Base-by-base conservation (phyloP, 2,329 filamentous ascomycete species). In the Rutstroemia sp. region DNA sequence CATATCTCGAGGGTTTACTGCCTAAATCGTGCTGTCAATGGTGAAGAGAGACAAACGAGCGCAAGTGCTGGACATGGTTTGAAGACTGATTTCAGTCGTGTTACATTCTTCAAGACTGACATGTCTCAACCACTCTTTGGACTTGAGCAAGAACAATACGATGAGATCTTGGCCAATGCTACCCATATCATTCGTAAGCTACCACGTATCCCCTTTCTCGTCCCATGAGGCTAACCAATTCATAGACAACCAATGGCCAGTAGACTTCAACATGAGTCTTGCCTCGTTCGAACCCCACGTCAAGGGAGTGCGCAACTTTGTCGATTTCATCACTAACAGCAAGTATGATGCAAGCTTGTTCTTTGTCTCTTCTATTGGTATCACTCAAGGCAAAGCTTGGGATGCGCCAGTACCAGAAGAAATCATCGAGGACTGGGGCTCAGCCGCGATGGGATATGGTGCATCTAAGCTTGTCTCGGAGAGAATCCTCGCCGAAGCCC, bases 101-200 rank as follows among this genome's bases (percentile, higher is more conserved):
- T 75, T 5, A 71, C 77, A 50, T 79, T 82, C 39, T 63, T 78
- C 4, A 72, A 76, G 37, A 74, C 73, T 2, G 78, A 83, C 60
- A 71, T 77, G 16, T 72, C 75, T 0, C 71, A 74, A 14, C 67
- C 72, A 0, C 65, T 72, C 12, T 72, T 86, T 0, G 81, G 81
- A 0, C 70, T 86, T 0, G 58, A 0, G 14, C n/a, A 52, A 38
- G 37, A 51, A 21, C 47, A 45, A 4, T 64, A 62, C 14, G 51
- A 46, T 7, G 38, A 58, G 16, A n/a, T 63, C 4, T 37, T 58
- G 21, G 44, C 69, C 60, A 55, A 61, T 8, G 23, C 46, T 9
- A 63, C 60, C 21, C 46, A 59, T n/a, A 57, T 65, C 1, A 61
- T 64, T 10, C 2, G 39, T 42, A 42, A 42, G 39, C 19, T 34